These are phyloP conservation scores for Aspergillus sp. DNA, from an alignment of 2,329 filamentous ascomycete genomes.

Conservation along the genomic window DNA sequence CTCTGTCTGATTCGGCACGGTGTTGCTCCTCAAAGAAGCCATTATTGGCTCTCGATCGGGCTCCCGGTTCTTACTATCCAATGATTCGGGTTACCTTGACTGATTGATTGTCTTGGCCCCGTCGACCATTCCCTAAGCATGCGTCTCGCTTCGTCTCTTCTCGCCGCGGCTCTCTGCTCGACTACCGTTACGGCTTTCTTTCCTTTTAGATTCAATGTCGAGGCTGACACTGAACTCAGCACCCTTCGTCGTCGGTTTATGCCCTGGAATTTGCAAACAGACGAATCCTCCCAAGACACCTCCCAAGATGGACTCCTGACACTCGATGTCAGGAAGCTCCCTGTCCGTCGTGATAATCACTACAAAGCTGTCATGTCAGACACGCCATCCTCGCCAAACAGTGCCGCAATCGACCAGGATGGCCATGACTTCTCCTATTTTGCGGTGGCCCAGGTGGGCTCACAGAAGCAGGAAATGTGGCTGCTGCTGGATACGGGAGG, in stretches of 20 bases:
- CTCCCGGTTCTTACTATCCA: no score
- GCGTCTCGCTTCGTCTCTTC: slow-evolving; percentile 31
- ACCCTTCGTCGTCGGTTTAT: slow-evolving; percentile 23
- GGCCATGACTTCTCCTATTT: slow-evolving; percentile 50
- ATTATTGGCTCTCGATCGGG: no score
- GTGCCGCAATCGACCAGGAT: slow-evolving; percentile 46
- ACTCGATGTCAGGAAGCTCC: slow-evolving; percentile 32
- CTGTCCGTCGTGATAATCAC: slow-evolving; percentile 39
- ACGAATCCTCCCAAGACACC: slow-evolving; percentile 13
- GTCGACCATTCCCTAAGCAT: slow-evolving; percentile 12
- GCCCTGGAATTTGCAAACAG: slow-evolving; percentile 18
- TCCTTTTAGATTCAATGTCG: slow-evolving; percentile 28
- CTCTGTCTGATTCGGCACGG: no score
- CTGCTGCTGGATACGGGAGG: slow-evolving; percentile 49
- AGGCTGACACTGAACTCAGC: slow-evolving; percentile 8
- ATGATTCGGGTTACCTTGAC: no score
- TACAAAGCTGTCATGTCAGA: slow-evolving; percentile 39
- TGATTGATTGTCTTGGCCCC: no score
- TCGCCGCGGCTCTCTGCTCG: slow-evolving; percentile 23
- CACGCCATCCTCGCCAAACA: slow-evolving; percentile 36
- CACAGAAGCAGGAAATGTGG: slow-evolving; percentile 43
- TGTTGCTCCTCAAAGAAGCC: no score
- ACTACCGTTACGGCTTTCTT: slow-evolving; percentile 36
- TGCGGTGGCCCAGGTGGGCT: slow-evolving; percentile 43
- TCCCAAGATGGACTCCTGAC: slow-evolving; percentile 13